These are phyloP conservation scores for Mycotypha africana DNA, from an alignment of 371 early-diverging fungal genomes.

Conservation along the genomic window DNA sequence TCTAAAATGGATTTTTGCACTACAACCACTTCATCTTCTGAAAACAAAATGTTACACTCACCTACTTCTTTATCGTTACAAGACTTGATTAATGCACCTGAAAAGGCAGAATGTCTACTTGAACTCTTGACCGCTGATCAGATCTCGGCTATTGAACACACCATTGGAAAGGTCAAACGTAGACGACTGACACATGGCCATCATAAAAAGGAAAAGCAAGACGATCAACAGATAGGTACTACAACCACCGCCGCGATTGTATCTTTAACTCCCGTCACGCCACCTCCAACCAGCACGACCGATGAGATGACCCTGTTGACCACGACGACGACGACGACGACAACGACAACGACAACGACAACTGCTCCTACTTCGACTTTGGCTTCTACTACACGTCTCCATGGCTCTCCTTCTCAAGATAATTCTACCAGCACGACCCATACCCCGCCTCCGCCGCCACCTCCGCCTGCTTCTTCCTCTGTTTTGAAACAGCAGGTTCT, in stretches of 20 bases:
- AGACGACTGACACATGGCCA: no score
- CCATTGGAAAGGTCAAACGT: conserved; percentile 30
- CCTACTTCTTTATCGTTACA: conserved; percentile 29
- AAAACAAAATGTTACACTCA: conserved; percentile 16
- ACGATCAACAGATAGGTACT: no score
- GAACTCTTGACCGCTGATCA: conserved; percentile 32
- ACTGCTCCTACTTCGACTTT: not conserved
- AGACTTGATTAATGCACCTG: conserved; percentile 28
- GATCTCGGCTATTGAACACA: conserved; percentile 28
- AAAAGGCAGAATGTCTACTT: conserved; percentile 28
- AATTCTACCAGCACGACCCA: no score
- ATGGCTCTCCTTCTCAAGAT: not conserved
- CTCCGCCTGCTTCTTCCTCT: not conserved
- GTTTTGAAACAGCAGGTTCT: conserved; percentile 5
- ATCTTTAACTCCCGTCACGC: not conserved
- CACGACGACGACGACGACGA: not conserved
- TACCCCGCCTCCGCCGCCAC: not conserved
- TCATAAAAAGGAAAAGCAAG: conserved; percentile 15
- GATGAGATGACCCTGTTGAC: not conserved
- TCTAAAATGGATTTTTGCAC: conserved; percentile 22
- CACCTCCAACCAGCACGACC: not conserved
- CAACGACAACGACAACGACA: not conserved
- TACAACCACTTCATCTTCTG: conserved; percentile 6
- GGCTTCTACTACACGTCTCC: not conserved
- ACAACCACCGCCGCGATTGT: not conserved